These are phyloP conservation scores for Yarrowia galli DNA, from an alignment of 1,139 yeast genomes.

Conservation along the genomic window DNA sequence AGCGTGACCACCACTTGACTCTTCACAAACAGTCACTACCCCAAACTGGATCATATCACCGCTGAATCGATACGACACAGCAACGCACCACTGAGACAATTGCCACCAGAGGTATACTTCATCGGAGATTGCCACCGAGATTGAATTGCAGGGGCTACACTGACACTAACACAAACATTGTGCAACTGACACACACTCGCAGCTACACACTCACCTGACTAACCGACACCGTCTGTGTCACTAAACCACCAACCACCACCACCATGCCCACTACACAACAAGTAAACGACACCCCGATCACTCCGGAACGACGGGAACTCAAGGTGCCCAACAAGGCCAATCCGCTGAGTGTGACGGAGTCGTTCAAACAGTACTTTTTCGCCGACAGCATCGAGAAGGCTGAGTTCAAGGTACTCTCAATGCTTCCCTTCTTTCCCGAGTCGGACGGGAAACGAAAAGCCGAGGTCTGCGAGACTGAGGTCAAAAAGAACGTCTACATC, in stretches of 20 bases:
- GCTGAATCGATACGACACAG: background rate
- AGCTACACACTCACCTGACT: background rate
- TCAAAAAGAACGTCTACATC: conserved; percentile 56
- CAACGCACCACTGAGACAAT: background rate
- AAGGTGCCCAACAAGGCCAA: conserved; percentile 30
- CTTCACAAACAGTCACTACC: too few species aligned
- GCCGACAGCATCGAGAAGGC: conserved; percentile 52
- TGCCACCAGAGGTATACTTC: background rate
- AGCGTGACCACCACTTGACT: too few species aligned
- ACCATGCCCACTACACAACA: background rate
- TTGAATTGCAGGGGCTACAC: background rate
- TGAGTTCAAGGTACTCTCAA: conserved; percentile 55
- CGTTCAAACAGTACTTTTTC: conserved; percentile 53
- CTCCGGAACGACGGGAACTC: conserved; percentile 16
- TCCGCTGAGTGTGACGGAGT: conserved; percentile 17
- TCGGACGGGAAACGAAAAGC: conserved; percentile 49
- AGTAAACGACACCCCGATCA: conserved; percentile 27
- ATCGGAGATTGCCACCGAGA: background rate
- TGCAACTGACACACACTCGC: too few species aligned
- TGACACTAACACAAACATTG: background rate
- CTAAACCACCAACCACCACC: too few species aligned
- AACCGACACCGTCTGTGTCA: background rate
- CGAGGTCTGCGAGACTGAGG: conserved; percentile 58
- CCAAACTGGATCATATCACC: too few species aligned
- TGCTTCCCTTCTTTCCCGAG: conserved; percentile 64